Percentiles rank a stretch among this genome's conserved stretches.
These are phyloP conservation scores for Sarcomyxa edulis DNA, from an alignment of 768 basidiomycete species.

Conservation along the genomic window DNA sequence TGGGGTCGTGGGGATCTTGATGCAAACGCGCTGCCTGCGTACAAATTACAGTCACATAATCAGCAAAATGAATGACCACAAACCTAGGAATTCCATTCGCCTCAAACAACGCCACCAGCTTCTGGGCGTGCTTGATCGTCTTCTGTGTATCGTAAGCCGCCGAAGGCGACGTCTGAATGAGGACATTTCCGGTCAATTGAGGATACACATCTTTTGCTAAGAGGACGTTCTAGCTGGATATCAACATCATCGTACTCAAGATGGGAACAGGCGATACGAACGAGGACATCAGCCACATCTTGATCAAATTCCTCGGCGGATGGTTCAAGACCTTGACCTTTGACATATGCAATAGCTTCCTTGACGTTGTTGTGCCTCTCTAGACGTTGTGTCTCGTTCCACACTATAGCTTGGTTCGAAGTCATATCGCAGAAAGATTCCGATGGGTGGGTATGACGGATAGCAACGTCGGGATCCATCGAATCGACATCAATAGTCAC, in stretches of 20 bases:
- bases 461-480: constrained; percentile 38
- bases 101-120: constrained; percentile 34
- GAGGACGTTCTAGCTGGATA: constrained; percentile 30
- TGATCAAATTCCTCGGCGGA: constrained; percentile 19
- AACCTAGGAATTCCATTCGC: constrained; percentile 37
- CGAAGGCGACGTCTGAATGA: constrained; percentile 37
- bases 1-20: constrained; percentile 56
- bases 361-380: constrained; percentile 25
- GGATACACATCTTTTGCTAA: constrained; percentile 39
- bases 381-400: constrained; percentile 25
- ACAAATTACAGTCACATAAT: not conserved
- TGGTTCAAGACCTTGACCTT: constrained; percentile 11
- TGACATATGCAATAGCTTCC: constrained; percentile 25
- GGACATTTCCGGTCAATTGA: constrained; percentile 35
- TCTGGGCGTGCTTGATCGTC: constrained; percentile 37
- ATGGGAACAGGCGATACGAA: constrained; percentile 14
- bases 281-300: constrained; percentile 33
- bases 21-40: constrained; percentile 41
- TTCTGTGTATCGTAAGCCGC: constrained; percentile 33
- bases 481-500: constrained; percentile 42
- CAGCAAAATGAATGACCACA: not conserved
- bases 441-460: constrained; percentile 19
- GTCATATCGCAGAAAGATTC: constrained; percentile 40
- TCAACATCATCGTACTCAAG: not conserved
- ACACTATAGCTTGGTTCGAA: constrained; percentile 43